Evolutionary conservation across 768 basidiomycete genomes (phyloP).

Genomic region (Termitomyces sp.): DNA sequence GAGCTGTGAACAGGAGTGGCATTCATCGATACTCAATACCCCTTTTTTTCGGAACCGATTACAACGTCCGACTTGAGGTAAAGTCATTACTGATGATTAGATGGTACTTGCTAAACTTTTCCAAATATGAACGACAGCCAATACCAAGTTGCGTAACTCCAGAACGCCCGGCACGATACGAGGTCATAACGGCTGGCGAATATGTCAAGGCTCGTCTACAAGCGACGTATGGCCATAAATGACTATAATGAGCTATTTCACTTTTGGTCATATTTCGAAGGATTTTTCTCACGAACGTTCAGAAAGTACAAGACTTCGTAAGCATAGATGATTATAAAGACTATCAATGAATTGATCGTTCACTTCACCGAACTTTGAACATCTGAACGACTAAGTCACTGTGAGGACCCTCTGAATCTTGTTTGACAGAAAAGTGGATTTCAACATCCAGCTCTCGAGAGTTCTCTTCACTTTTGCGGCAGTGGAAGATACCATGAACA

Average conservation of each 20-base stretch:
- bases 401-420: slow-evolving; percentile 31
- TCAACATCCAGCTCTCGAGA: slow-evolving; percentile 88
- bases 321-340: not conserved
- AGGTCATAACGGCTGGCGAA: slow-evolving; percentile 72
- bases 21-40: slow-evolving; percentile 77
- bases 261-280: not conserved
- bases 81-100: slow-evolving; percentile 9
- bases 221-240: slow-evolving; percentile 47
- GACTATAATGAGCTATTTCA: not conserved
- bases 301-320: not conserved
- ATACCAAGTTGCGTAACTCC: slow-evolving; percentile 45
- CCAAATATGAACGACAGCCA: slow-evolving; percentile 29
- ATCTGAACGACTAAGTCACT: slow-evolving; percentile 60
- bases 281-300: not conserved
- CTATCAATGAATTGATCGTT: not conserved
- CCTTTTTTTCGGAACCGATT: slow-evolving; percentile 87
- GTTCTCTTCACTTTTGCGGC: slow-evolving; percentile 74
- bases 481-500: slow-evolving; percentile 78
- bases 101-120: not conserved
- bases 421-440: slow-evolving; percentile 66
- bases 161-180: slow-evolving; percentile 51
- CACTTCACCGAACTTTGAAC: slow-evolving; percentile 64
- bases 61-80: slow-evolving; percentile 77
- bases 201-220: slow-evolving; percentile 72
- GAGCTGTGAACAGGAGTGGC: slow-evolving; percentile 75